Conservation (phyloP, 495 filamentous ascomycete species). For the Pseudotulostoma volvatum region DNA sequence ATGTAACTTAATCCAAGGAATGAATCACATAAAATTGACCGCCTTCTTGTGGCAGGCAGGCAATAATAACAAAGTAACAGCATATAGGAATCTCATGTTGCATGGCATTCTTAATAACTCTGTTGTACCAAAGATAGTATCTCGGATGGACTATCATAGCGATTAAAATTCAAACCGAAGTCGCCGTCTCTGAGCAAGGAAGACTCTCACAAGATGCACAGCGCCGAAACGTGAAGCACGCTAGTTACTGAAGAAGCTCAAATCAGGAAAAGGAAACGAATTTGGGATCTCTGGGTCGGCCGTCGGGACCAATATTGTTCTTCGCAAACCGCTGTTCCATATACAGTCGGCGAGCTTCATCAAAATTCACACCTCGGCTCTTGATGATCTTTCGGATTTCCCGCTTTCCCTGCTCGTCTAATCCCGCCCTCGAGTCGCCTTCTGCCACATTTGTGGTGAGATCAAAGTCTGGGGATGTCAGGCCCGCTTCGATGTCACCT, state of each 20-base stretch:
- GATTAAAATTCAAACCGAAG: no score
- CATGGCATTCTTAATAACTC: no score
- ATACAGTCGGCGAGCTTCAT: constrained; percentile 75
- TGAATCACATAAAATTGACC: no score
- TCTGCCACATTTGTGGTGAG: constrained; percentile 58
- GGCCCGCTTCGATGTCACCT: constrained; percentile 68
- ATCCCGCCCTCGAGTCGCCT: constrained; percentile 58
- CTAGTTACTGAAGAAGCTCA: no score
- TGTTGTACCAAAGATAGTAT: no score
- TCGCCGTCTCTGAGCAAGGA: no score
- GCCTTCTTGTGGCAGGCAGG: no score
- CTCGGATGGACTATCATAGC: no score
- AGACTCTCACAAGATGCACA: no score
- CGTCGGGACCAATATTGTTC: constrained; percentile 78
- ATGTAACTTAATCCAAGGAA: no score
- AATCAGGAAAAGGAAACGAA: constrained; percentile 77
- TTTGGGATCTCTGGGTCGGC: constrained; percentile 79
- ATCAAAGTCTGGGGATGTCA: constrained; percentile 69
- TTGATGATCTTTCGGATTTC: constrained; percentile 84
- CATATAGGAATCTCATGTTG: no score
- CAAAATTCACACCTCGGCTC: constrained; percentile 56
- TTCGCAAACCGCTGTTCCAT: constrained; percentile 70
- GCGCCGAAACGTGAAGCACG: neutral
- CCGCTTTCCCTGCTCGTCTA: constrained; percentile 61
- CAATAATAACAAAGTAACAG: no score